These are phyloP conservation scores for Leucosporidium scottii DNA, from an alignment of 768 basidiomycete genomes.

Conservation along the genomic window DNA sequence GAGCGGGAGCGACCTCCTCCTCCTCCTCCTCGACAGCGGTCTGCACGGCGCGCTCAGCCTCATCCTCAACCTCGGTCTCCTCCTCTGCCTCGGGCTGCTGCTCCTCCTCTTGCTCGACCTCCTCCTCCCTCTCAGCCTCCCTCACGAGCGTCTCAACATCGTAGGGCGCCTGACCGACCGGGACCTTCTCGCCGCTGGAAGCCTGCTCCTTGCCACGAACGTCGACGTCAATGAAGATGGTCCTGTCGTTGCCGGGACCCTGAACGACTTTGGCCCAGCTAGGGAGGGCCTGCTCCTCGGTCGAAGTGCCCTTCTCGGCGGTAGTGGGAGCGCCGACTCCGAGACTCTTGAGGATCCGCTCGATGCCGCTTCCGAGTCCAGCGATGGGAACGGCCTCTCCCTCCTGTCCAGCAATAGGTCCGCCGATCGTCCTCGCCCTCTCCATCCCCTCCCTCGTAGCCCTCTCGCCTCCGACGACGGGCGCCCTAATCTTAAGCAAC, in stretches of 20 bases:
- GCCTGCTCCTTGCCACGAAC: neutral
- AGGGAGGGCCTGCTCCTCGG: neutral
- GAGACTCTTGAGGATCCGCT: no score
- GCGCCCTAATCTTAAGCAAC: conserved; percentile 57
- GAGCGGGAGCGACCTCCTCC: neutral
- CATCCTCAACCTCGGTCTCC: neutral
- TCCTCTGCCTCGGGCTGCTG: neutral
- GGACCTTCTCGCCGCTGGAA: neutral
- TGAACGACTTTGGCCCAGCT: neutral
- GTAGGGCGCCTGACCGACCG: neutral
- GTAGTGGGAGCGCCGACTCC: neutral
- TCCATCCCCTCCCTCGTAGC: neutral
- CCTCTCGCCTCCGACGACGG: neutral
- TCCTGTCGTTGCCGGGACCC: neutral
- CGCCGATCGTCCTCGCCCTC: neutral
- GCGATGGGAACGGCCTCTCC: no score
- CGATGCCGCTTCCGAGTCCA: no score
- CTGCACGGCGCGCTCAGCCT: neutral
- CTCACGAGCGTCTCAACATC: neutral
- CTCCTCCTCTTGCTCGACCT: neutral
- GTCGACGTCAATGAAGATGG: conserved; percentile 13
- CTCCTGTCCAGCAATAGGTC: neutral
- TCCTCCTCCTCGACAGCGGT: neutral
- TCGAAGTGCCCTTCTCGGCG: neutral
- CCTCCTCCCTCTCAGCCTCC: neutral